A percentile compares a stretch with the other conserved stretches of the same genome.
phyloP scores from a whole-genome alignment of 495 filamentous ascomycete genomes.

The Hamigera avellanea region DNA sequence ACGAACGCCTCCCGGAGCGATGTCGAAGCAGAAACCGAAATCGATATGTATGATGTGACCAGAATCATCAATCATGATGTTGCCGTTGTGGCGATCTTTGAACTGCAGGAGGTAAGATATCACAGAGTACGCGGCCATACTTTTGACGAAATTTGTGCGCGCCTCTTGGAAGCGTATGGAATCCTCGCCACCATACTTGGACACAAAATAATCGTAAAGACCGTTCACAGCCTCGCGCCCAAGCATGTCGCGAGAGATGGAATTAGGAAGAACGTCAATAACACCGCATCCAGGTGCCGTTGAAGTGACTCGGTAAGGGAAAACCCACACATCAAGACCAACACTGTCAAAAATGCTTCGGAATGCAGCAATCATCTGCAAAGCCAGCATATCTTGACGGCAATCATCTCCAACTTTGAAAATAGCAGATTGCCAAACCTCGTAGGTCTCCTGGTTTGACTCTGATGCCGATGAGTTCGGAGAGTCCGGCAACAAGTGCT shows the following conservation, averaged over 20 bases:
- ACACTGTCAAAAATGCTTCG: constrained; percentile 89
- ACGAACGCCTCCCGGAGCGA: constrained; percentile 88
- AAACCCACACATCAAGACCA: constrained; percentile 92
- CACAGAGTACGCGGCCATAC: constrained; percentile 99
- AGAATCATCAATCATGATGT: constrained; percentile 97
- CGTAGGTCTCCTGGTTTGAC: constrained; percentile 45
- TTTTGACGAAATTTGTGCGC: constrained; percentile 95
- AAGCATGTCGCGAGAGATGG: constrained; percentile 96
- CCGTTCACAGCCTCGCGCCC: constrained; percentile 96
- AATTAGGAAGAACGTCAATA: constrained; percentile 94
- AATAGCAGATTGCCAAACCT: constrained; percentile 97
- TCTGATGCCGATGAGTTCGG: constrained; percentile 23
- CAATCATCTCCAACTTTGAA: constrained; percentile 99
- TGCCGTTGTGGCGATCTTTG: constrained; percentile 98
- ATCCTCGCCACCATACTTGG: constrained; percentile 93
- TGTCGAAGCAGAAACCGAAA: constrained; percentile 99
- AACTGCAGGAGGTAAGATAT: constrained; percentile 96
- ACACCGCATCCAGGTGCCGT: constrained; percentile 97
- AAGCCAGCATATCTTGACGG: constrained; percentile 87
- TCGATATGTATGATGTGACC: constrained; percentile 98
- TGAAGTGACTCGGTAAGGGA: constrained; percentile 95
- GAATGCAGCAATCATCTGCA: constrained; percentile 97
- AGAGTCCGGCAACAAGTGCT: constrained; percentile 43
- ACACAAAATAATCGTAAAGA: constrained; percentile 94
- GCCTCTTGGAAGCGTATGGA: constrained; percentile 91